These are phyloP conservation scores for Lactifluus echinatus DNA, from an alignment of 768 basidiomycete genomes.

Conservation along the genomic window DNA sequence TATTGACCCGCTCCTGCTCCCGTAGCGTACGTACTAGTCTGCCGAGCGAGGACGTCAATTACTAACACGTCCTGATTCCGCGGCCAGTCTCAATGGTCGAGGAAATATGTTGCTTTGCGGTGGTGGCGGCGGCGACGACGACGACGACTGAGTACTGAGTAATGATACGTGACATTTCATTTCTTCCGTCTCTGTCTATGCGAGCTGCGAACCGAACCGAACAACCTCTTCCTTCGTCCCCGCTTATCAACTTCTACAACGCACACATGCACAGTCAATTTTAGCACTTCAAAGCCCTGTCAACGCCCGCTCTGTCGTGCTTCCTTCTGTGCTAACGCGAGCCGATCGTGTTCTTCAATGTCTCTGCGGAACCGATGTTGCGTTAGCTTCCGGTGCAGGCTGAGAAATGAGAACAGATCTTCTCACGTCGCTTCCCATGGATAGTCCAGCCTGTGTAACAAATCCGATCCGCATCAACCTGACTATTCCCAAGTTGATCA, in stretches of 20 bases:
- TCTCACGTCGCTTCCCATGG: conserved; percentile 75
- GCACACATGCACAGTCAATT: neutral
- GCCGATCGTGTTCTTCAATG: conserved; percentile 67
- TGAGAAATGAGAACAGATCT: neutral
- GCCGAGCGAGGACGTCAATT: too few species aligned
- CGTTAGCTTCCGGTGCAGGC: conserved; percentile 13
- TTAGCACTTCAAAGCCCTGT: neutral
- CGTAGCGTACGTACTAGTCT: too few species aligned
- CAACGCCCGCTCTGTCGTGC: neutral
- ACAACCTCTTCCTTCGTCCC: neutral
- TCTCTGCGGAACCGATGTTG: conserved; percentile 35
- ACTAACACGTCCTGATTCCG: too few species aligned
- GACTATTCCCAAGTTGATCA: conserved; percentile 5
- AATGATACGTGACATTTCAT: too few species aligned
- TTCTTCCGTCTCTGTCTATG: neutral
- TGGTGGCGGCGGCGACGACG: too few species aligned
- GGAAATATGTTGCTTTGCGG: too few species aligned
- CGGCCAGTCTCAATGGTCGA: too few species aligned
- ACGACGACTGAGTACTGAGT: too few species aligned
- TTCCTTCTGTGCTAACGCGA: conserved; percentile 33
- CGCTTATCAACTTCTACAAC: neutral
- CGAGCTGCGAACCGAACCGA: neutral
- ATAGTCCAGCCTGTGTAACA: conserved; percentile 59
- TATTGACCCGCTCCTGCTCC: neutral
- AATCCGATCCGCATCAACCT: neutral